Evolutionary conservation across 2,329 filamentous ascomycete species (phyloP).

Genomic region (Fusarium odoratissimum): DNA sequence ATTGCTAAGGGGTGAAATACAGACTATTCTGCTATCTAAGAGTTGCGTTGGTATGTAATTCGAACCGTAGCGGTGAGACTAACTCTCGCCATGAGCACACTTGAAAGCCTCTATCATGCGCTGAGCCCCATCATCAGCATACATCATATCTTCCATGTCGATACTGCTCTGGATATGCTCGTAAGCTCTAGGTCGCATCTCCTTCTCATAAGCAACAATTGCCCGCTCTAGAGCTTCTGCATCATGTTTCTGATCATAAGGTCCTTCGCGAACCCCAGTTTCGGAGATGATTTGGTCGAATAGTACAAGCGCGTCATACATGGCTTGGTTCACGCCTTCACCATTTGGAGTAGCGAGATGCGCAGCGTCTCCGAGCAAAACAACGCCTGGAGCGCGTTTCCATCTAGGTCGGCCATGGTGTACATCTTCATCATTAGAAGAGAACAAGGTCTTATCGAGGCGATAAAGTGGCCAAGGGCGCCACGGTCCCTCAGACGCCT

Average conservation of each 20-base stretch:
- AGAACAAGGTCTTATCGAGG: not conserved
- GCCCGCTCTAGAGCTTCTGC: not conserved
- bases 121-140: slow-evolving; percentile 1
- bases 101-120: not conserved
- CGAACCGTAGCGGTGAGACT: not conserved
- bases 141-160: slow-evolving; percentile 5
- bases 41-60: not conserved
- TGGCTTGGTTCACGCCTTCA: slow-evolving; percentile 5
- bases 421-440: fast-evolving
- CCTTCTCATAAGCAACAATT: not conserved
- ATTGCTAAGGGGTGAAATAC: fast-evolving
- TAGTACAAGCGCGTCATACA: slow-evolving; percentile 1
- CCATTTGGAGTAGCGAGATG: slow-evolving; percentile 7
- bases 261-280: fast-evolving
- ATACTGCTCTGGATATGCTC: slow-evolving; percentile 11
- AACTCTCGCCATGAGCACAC: not conserved
- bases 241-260: not conserved
- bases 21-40: not conserved
- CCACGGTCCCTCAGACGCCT: not conserved
- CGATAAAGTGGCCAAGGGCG: slow-evolving; percentile 10
- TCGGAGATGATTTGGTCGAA: not conserved
- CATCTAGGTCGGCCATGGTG: not conserved
- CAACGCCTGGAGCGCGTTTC: not conserved
- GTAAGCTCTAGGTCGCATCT: not conserved
- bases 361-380: not conserved